Evolutionary conservation across 805 yeast genomes (phyloP), one percentile per base, ranked within the genome.

Genomic region (Wickerhamiella qilinensis): DNA sequence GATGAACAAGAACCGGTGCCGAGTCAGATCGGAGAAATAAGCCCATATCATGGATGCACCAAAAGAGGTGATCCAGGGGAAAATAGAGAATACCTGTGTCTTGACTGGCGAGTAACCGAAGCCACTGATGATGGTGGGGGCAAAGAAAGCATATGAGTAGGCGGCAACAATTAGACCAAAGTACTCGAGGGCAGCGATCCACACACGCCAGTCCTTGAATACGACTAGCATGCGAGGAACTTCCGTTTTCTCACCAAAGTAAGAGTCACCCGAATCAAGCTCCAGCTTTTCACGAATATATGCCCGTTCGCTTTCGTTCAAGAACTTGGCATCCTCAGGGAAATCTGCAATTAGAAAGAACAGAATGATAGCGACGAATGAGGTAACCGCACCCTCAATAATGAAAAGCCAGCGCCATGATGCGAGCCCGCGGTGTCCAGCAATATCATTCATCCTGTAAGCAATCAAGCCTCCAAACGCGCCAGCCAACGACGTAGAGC

Each of bases 61-160:
- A 51, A 83, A 78, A 0, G 93, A 81, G 21, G 68, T 60, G 31
- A 81, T 64, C 86, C 93, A 84, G 17, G 94, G 93, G 47, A 83
- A 85, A 36, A 84, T 81, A 0, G 93, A 78, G 59, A 76, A 77
- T 39, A 77, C 69, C 56, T 84, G 84, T 8, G 93, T 88, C 40
- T 69, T 63, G 49, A 74, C 77, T 2, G 82, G 75, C 2, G 82
- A 67, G 62, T 76, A 67, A 17, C 79, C 77, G 60, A 77, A 62
- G 30, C 68, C 57, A 38, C 61, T 62, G 52, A 77, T 74, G 52
- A 77, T 77, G 22, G 77, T 63, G 32, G 82, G 74, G 17, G 84
- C 76, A 54, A 77, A 77, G 55, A 71, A 77, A 14, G 85, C 84
- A 50, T 76, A 77, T 32, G 83, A 78, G 48, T 78, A 78, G 15